These are phyloP conservation scores for Gillenia trifoliata DNA, from an alignment of 306 rosid species.

Conservation along the genomic window DNA sequence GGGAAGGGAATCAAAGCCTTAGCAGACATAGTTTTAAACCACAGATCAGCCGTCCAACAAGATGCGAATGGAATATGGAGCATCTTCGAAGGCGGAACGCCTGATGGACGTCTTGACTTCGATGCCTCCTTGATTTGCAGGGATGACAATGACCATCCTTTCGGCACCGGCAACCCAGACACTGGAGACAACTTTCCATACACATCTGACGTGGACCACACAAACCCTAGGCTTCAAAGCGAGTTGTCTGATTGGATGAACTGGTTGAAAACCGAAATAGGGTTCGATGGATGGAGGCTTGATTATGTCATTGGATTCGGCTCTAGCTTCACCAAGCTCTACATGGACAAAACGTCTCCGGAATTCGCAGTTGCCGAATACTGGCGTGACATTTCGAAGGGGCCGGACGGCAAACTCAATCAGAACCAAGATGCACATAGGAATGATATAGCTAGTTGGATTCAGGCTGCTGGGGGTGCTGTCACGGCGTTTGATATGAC, in stretches of 20 bases:
- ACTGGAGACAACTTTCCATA: constrained; percentile 25
- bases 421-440: constrained; percentile 39
- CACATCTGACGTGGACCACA: constrained; percentile 48
- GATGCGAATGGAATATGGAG: constrained; percentile 50
- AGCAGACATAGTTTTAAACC: constrained; percentile 77
- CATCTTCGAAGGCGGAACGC: constrained; percentile 67
- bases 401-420: constrained; percentile 24
- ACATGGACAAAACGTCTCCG: constrained; percentile 44
- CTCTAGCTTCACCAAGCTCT: constrained; percentile 38
- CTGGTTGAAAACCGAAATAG: constrained; percentile 65
- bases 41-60: constrained; percentile 55
- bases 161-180: constrained; percentile 60
- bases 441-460: constrained; percentile 32
- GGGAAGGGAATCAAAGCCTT: constrained; percentile 43
- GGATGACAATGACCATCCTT: constrained; percentile 49
- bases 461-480: constrained; percentile 31
- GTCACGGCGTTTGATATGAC: constrained; percentile 50
- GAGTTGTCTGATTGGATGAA: constrained; percentile 81
- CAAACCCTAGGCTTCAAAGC: constrained; percentile 46
- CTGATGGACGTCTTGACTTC: constrained; percentile 55
- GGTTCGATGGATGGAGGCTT: constrained; percentile 72
- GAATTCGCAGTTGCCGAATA: constrained; percentile 66
- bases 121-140: constrained; percentile 51
- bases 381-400: constrained; percentile 32
- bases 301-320: constrained; percentile 56